phyloP scores from a whole-genome alignment of 768 basidiomycete genomes.

The Trametes villosa region DNA sequence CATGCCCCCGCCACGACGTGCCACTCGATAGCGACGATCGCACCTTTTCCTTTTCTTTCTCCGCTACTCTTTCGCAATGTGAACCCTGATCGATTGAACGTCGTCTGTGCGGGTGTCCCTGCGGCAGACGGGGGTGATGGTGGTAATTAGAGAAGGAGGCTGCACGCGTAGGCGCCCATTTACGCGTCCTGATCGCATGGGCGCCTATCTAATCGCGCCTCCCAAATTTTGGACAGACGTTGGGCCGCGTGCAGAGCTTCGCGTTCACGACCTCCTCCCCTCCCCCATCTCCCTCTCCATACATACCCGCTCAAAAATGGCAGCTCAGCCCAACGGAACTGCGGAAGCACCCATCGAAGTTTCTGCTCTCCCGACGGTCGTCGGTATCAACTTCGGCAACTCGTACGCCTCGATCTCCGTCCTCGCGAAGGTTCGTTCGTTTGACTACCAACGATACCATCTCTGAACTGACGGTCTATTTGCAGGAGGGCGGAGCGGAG shows the following conservation, averaged over 20 bases:
- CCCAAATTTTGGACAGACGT: slow-evolving; percentile 8
- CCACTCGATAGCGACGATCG: slow-evolving; percentile 8
- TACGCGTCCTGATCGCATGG: neutral
- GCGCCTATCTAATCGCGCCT: slow-evolving; percentile 17
- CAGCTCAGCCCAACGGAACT: slow-evolving; percentile 55
- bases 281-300: neutral
- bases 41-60: slow-evolving; percentile 1
- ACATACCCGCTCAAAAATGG: slow-evolving; percentile 35
- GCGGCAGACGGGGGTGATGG: neutral
- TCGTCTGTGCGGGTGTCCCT: neutral
- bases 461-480: neutral
- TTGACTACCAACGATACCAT: neutral
- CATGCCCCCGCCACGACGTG: neutral
- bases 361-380: slow-evolving; percentile 54
- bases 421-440: slow-evolving; percentile 77
- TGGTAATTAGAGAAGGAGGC: neutral
- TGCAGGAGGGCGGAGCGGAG: slow-evolving; percentile 86
- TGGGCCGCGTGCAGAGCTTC: neutral
- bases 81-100: neutral
- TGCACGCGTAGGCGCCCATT: slow-evolving; percentile 3
- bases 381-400: slow-evolving; percentile 97
- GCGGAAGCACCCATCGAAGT: slow-evolving; percentile 47
- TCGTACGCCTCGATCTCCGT: slow-evolving; percentile 95
- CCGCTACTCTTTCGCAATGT: neutral
- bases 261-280: neutral